Evolutionary conservation across 257 asterid species (phyloP).

Genomic region (Solanum chilense): DNA sequence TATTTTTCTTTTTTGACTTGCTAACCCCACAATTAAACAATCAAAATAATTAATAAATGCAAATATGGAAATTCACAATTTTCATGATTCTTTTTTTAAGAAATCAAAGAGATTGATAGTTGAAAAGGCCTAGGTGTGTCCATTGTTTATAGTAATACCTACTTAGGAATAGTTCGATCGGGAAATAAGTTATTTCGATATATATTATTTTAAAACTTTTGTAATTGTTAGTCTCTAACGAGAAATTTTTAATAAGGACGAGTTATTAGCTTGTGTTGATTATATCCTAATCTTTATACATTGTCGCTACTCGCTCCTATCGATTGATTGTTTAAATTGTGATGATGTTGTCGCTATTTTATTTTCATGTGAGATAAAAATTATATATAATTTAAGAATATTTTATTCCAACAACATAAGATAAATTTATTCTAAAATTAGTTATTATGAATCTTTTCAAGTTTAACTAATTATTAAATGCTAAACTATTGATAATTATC

Average conservation of each 20-base stretch:
- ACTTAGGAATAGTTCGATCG: fast-evolving
- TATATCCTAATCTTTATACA: too few relatives aligned
- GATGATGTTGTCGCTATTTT: too few relatives aligned
- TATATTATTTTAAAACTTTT: too few relatives aligned
- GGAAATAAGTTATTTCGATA: too few relatives aligned
- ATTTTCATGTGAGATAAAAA: neutral
- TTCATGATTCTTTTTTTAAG: neutral
- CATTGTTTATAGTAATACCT: neutral
- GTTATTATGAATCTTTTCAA: neutral
- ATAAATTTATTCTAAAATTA: neutral
- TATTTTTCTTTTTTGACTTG: neutral
- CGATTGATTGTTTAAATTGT: neutral
- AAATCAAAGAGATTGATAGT: neutral
- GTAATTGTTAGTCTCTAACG: too few relatives aligned
- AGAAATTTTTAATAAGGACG: neutral
- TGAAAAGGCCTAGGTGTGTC: neutral
- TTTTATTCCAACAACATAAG: too few relatives aligned
- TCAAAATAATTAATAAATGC: neutral
- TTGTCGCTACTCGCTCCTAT: too few relatives aligned
- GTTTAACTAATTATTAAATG: neutral
- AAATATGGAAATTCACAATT: neutral
- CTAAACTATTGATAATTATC: neutral
- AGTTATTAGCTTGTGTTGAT: neutral
- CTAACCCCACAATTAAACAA: neutral
- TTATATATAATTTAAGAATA: too few relatives aligned